A percentile compares a stretch with the other conserved stretches of the same genome.
phyloP scores from a whole-genome alignment of 495 filamentous ascomycete species.

The Tuber magnatum region DNA sequence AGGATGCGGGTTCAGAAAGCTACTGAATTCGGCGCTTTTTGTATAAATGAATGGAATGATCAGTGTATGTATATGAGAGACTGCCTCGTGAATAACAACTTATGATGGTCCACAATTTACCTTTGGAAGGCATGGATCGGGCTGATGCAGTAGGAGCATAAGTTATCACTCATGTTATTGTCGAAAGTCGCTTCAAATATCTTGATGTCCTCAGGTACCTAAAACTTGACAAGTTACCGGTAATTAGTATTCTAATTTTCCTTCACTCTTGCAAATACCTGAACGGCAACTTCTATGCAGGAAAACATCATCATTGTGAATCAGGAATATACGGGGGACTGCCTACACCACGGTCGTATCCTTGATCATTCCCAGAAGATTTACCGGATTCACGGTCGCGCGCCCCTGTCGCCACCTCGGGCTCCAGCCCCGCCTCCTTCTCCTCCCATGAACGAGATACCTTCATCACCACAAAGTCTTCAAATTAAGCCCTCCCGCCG shows the following conservation, averaged over 20 bases:
- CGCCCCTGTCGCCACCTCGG: neutral
- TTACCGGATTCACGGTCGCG: slow-evolving; percentile 53
- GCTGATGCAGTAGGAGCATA: slow-evolving; percentile 19
- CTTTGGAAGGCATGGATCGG: slow-evolving; percentile 20
- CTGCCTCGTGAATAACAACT: neutral
- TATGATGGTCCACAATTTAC: neutral
- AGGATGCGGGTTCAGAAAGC: slow-evolving; percentile 65
- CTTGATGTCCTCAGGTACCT: slow-evolving; percentile 59
- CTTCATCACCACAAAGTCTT: slow-evolving; percentile 5
- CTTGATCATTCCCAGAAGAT: slow-evolving; percentile 53
- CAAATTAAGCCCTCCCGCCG: slow-evolving; percentile 5
- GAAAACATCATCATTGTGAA: slow-evolving; percentile 57
- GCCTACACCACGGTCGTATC: slow-evolving; percentile 55
- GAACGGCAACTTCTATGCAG: slow-evolving; percentile 39
- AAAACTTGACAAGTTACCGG: slow-evolving; percentile 48
- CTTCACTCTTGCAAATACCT: neutral
- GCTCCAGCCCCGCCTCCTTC: neutral
- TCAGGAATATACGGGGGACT: slow-evolving; percentile 72
- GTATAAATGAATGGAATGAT: slow-evolving; percentile 54
- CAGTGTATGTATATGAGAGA: slow-evolving; percentile 21
- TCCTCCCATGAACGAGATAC: neutral
- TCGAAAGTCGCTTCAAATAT: slow-evolving; percentile 62
- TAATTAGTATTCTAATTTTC: slow-evolving; percentile 43
- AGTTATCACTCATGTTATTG: slow-evolving; percentile 65
- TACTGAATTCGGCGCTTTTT: slow-evolving; percentile 65